Evolutionary conservation across 140 eudicot genomes (phyloP), one percentile per base, ranked within the genome.

Genomic region (Bidens hawaiensis): DNA sequence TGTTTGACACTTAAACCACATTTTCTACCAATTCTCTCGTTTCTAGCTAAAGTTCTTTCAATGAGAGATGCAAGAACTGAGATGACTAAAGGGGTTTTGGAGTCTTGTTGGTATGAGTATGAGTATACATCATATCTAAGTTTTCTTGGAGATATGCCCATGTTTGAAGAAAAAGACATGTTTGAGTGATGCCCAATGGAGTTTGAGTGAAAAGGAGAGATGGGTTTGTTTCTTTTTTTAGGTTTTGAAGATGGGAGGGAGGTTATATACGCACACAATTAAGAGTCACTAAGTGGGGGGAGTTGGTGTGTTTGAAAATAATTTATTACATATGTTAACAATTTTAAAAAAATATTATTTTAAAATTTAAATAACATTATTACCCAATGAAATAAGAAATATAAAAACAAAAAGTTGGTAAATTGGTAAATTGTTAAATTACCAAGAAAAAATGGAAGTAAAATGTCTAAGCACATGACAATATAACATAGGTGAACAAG

Each of bases 21-120:
- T 23, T 76, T 86, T 25, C 72, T 68, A 49, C 73, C 66, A 1
- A 86, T 86, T 65, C 95, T 81, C 31, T 76, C 85, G 41, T 90
- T 90, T 57, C 97, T 79, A 0, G 83, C 82, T 75, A 90, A 16
- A 17, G 76, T 87, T 65, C 97, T 81, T 42, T 90, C 90, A 5
- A 90, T 86, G 15, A 90, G 80, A 48, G 97, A 87, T 23, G 97
- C 81, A 41, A 90, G 87, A 60, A 90, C 95, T 10, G 94, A 90
- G 33, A 90, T 84, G 31, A 85, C 97, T n/a, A 83, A 24, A 21
- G 97, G 97, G 49, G 57, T 81, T 52, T 77, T 75, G 10, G 95
- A 68, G 72, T 81, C 79, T 41, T 86, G 73, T 28, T 83, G 72
- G 60, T 83, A 81, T 28, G 93, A 81, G 25, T 87, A 84, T 4